phyloP scores from a whole-genome alignment of 805 yeast species.

The Priceomyces fermenticarens region DNA sequence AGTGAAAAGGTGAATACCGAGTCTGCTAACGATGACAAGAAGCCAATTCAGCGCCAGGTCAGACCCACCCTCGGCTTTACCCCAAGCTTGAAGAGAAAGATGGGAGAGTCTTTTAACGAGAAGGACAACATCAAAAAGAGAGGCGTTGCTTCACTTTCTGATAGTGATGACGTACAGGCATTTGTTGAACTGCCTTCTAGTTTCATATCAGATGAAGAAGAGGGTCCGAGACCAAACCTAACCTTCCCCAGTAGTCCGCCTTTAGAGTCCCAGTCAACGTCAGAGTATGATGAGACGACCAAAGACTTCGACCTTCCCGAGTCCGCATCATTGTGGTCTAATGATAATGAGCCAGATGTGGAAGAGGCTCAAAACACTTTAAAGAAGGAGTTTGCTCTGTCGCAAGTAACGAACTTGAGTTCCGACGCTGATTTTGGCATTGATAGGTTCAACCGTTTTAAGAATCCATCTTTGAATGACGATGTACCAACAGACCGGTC shows the following conservation, averaged over 20 bases:
- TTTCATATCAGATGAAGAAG: conserved; percentile 2
- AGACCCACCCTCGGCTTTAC: conserved; percentile 19
- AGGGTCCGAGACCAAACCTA: conserved; percentile 1
- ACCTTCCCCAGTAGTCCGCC: conserved; percentile 41
- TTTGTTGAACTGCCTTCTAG: conserved; percentile 10
- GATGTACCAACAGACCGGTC: conserved; percentile 35
- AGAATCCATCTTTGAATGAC: conserved; percentile 20
- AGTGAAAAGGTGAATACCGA: neutral
- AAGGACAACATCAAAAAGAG: conserved; percentile 37
- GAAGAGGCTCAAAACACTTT: neutral
- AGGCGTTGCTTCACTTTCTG: conserved; percentile 19
- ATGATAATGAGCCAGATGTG: neutral
- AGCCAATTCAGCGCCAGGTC: conserved; percentile 23
- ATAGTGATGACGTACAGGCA: conserved; percentile 12
- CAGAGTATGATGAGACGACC: conserved; percentile 30
- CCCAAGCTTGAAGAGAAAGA: conserved; percentile 38
- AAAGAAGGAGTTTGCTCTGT: neutral
- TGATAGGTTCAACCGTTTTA: conserved; percentile 45
- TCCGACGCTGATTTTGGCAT: conserved; percentile 49
- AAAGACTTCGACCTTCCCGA: conserved; percentile 20
- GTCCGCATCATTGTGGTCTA: conserved; percentile 20
- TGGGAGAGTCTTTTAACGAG: conserved; percentile 44
- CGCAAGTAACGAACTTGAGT: conserved; percentile 12
- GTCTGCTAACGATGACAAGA: conserved; percentile 16
- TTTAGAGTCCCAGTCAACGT: conserved; percentile 24